Percentiles rank a stretch among this genome's conserved stretches.
phyloP scores from a whole-genome alignment of 768 basidiomycete species.

The Trametes coccinea region DNA sequence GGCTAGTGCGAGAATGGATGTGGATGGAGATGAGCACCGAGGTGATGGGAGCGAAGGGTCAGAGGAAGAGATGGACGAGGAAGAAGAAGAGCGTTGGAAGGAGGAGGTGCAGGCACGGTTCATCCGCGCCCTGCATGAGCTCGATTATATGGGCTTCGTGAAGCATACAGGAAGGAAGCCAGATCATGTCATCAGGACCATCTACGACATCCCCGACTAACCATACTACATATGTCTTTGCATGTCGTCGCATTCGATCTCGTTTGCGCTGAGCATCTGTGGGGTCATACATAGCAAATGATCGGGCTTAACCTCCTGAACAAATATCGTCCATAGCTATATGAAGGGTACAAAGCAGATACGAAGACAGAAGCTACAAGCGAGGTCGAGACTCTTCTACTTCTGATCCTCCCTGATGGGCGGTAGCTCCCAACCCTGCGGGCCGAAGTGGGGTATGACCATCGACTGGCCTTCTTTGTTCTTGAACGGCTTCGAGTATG shows the following conservation, averaged over 20 bases:
- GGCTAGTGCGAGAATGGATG: constrained; percentile 30
- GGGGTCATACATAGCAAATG: too few relatives aligned
- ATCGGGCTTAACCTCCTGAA: too few relatives aligned
- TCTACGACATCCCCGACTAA: constrained; percentile 13
- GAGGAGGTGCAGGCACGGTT: constrained; percentile 75
- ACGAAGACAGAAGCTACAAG: too few relatives aligned
- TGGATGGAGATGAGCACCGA: constrained; percentile 27
- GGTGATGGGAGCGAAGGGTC: constrained; percentile 34
- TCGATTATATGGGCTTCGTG: constrained; percentile 78
- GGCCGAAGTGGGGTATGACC: constrained; percentile 83
- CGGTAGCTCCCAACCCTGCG: constrained; percentile 85
- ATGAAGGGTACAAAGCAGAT: too few relatives aligned
- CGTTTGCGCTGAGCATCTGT: too few relatives aligned
- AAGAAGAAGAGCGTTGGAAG: constrained; percentile 54
- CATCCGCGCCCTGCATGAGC: constrained; percentile 75
- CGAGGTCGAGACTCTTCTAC: not conserved
- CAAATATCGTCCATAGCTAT: too few relatives aligned
- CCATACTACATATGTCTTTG: too few relatives aligned
- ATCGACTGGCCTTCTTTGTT: constrained; percentile 66
- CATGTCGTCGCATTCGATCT: too few relatives aligned
- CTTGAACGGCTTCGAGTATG: constrained; percentile 84
- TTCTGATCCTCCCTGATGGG: constrained; percentile 44
- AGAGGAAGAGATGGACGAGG: constrained; percentile 24
- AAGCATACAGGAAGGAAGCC: constrained; percentile 78
- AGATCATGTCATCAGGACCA: constrained; percentile 59